A percentile compares a stretch with the other conserved stretches of the same genome.
These are phyloP conservation scores for Penicillium psychrosexuale DNA, from an alignment of 2,329 filamentous ascomycete genomes.

Conservation along the genomic window DNA sequence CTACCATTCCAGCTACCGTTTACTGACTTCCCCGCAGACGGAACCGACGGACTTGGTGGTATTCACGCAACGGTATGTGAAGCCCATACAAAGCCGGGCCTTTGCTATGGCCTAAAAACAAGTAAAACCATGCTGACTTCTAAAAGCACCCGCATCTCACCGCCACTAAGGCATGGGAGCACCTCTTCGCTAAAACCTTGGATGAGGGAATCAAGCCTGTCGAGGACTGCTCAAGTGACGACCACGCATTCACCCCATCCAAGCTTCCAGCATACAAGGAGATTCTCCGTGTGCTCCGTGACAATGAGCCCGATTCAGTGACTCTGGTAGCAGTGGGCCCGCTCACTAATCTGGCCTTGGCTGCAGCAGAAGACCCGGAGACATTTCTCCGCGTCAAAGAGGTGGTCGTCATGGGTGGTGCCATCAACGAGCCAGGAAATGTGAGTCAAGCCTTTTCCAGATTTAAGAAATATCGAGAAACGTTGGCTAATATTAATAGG, in stretches of 20 bases:
- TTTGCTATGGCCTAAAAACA: background rate
- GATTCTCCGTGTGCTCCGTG: slow-evolving; percentile 79
- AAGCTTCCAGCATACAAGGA: slow-evolving; percentile 72
- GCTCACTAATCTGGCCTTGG: slow-evolving; percentile 87
- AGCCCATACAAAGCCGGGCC: background rate
- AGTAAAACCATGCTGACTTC: background rate
- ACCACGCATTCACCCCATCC: slow-evolving; percentile 70
- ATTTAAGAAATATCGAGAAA: background rate
- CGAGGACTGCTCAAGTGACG: slow-evolving; percentile 33
- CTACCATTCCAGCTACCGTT: background rate
- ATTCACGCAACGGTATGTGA: slow-evolving; percentile 57
- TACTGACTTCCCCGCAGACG: slow-evolving; percentile 53
- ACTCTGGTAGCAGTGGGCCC: slow-evolving; percentile 89
- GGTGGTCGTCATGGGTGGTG: slow-evolving; percentile 92
- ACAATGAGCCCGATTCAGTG: slow-evolving; percentile 78
- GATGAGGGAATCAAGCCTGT: slow-evolving; percentile 49
- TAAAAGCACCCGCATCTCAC: slow-evolving; percentile 67
- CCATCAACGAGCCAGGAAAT: slow-evolving; percentile 76
- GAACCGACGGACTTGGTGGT: slow-evolving; percentile 71
- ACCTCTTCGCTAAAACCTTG: slow-evolving; percentile 57
- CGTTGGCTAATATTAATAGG: background rate
- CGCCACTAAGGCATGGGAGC: slow-evolving; percentile 70
- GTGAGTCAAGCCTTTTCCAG: slow-evolving; percentile 38
- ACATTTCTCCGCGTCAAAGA: slow-evolving; percentile 87
- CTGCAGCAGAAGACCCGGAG: slow-evolving; percentile 82